These are phyloP conservation scores for Polytolypa hystricis DNA, from an alignment of 2,329 filamentous ascomycete genomes.

Conservation along the genomic window DNA sequence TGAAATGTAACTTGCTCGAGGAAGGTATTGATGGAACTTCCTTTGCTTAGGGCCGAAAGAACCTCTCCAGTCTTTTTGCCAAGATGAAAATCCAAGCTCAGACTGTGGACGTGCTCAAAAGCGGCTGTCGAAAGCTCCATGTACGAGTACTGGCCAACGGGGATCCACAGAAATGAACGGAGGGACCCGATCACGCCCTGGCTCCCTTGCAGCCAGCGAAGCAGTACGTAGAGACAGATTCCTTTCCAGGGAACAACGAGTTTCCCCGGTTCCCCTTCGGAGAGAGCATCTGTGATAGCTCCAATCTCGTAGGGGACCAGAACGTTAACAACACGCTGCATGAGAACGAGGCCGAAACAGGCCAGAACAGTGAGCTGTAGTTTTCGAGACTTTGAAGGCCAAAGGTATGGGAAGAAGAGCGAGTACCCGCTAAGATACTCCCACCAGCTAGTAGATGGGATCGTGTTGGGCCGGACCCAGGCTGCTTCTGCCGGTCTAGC, in stretches of 20 bases:
- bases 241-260: slow-evolving; percentile 57
- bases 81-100: slow-evolving; percentile 92
- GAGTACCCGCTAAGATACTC: slow-evolving; percentile 89
- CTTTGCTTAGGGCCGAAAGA: slow-evolving; percentile 88
- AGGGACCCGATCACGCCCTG: slow-evolving; percentile 78
- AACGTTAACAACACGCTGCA: slow-evolving; percentile 77
- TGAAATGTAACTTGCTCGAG: slow-evolving; percentile 94
- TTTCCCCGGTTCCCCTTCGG: slow-evolving; percentile 42
- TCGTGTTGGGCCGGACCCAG: slow-evolving; percentile 80
- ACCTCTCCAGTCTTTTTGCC: slow-evolving; percentile 96
- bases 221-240: slow-evolving; percentile 66
- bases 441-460: slow-evolving; percentile 86
- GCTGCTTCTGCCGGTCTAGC: slow-evolving; percentile 50
- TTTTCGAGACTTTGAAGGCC: slow-evolving; percentile 69
- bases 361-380: slow-evolving; percentile 69
- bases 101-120: slow-evolving; percentile 91
- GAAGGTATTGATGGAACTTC: slow-evolving; percentile 90
- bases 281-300: slow-evolving; percentile 63
- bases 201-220: slow-evolving; percentile 72
- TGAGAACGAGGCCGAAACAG: slow-evolving; percentile 69
- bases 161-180: slow-evolving; percentile 83
- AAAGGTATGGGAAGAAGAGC: slow-evolving; percentile 91
- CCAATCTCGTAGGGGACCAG: slow-evolving; percentile 75
- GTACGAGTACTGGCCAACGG: slow-evolving; percentile 94
- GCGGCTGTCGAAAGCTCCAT: slow-evolving; percentile 85